Evolutionary conservation across 805 yeast species (phyloP), one percentile per base, ranked within the genome.

Genomic region (Metschnikowia cubensis): DNA sequence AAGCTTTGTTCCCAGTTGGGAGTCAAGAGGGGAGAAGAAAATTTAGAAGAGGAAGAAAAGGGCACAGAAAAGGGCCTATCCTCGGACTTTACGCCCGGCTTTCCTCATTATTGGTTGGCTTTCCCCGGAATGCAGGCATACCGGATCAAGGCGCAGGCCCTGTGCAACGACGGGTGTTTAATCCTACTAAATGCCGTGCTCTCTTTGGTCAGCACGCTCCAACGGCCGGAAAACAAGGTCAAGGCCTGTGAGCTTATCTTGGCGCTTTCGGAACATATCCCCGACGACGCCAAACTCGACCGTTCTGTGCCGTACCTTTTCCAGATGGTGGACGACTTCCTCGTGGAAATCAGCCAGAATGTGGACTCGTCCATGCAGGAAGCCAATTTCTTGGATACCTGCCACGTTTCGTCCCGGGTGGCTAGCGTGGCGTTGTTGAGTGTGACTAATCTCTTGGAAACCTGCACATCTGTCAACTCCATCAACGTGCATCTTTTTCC

Each of bases 221-320:
- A 80, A 6, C 78, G 79, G 22, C 83, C 89, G 1, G 61, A 77
- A 0, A 80, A 83, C 37, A 74, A 88, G 52, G 63, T 84, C 7
- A 80, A 81, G 59, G 92, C 91, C 0, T 76, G 95, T 53, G 94
- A 89, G 59, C 67, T 91, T 53, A 77, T 94, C 0, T 64, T 88
- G 7, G 87, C 89, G 0, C 73, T 92, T 17, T 81, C 92, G 1
- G 96, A 88, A 59, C 79, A 81, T 50, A 72, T 89, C 1, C 79
- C 81, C 21, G 98, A 94, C 62, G 96, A 87, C 50, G 84, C 83
- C 14, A 92, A 90, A 62, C 70, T 94, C 36, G 97, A 94, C 64
- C 69, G 97, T 41, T 82, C 89, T 32, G 65, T 94, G 21, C 98
- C 99, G 0, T 89, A 85, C 61, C 64, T 94, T 21, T 77, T 88